Conservation (phyloP, 768 basidiomycete genomes). For the Pleurotus salmoneostramineus region DNA sequence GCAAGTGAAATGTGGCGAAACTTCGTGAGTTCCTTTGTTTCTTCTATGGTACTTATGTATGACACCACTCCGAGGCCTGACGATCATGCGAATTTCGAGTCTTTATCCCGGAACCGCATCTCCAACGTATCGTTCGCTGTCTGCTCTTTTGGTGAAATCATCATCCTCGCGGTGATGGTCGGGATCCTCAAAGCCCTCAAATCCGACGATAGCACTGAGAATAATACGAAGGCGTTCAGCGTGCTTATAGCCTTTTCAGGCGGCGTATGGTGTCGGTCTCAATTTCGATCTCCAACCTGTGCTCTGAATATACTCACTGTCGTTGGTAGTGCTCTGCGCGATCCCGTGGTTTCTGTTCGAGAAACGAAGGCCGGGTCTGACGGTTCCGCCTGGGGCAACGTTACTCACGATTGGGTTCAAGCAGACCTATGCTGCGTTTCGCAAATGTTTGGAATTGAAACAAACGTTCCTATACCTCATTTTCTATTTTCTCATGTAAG, state of each 20-base stretch:
- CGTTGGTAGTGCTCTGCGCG: conserved; percentile 51
- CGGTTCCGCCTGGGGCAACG: conserved; percentile 49
- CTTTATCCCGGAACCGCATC: conserved; percentile 65
- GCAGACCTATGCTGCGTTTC: conserved; percentile 58
- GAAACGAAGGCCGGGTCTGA: conserved; percentile 62
- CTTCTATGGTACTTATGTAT: no score
- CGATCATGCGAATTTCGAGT: conserved; percentile 55
- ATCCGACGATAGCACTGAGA: conserved; percentile 56
- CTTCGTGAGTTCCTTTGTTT: conserved; percentile 35
- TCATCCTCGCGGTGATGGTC: conserved; percentile 70
- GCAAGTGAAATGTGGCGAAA: conserved; percentile 34
- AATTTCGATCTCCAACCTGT: neutral
- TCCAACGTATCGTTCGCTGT: conserved; percentile 75
- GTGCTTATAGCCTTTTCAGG: conserved; percentile 77
- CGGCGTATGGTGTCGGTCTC: conserved; percentile 62
- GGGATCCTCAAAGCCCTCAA: conserved; percentile 69
- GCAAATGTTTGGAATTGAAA: conserved; percentile 63
- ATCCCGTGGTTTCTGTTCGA: conserved; percentile 74
- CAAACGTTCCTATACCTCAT: conserved; percentile 73
- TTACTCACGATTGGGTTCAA: conserved; percentile 64
- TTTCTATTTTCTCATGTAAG: conserved; percentile 75
- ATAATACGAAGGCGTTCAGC: conserved; percentile 75
- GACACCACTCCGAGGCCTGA: no score
- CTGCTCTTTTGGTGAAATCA: conserved; percentile 64
- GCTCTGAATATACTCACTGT: neutral